Conservation (phyloP, 192 early-diverging fungal species). For the Entomortierella chlamydospora region DNA sequence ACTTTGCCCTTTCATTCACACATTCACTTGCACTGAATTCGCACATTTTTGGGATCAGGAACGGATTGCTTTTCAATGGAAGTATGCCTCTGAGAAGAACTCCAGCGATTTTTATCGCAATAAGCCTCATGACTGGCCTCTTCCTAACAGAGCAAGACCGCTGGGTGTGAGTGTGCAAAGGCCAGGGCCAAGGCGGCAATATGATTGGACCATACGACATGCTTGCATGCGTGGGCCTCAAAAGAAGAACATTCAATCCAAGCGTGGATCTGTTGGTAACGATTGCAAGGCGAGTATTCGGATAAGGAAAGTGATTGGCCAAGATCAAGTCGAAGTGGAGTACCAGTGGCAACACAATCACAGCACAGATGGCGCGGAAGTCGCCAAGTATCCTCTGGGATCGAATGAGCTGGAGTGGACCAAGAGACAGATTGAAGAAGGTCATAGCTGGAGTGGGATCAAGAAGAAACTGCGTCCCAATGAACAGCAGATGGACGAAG, state of each 20-base stretch:
- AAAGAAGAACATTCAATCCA: neutral
- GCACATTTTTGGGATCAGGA: conserved; percentile 4
- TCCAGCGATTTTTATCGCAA: neutral
- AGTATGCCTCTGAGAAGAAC: conserved; percentile 3
- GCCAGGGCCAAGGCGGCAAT: neutral
- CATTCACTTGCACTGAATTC: neutral
- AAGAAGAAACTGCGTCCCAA: neutral
- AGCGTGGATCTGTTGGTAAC: neutral
- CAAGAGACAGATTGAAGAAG: neutral
- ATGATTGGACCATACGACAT: neutral
- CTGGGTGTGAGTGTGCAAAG: neutral
- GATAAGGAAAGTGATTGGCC: neutral
- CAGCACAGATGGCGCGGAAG: neutral
- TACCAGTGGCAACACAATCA: conserved; percentile 4
- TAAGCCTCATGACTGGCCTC: neutral
- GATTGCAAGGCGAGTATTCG: neutral
- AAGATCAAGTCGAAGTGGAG: conserved; percentile 6
- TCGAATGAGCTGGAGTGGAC: neutral
- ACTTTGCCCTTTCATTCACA: neutral
- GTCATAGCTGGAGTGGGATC: neutral
- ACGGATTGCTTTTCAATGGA: conserved; percentile 4
- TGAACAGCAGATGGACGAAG: neutral
- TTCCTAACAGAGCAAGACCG: neutral
- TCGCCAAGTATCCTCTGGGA: neutral
- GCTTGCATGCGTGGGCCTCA: neutral